Percentiles rank a stretch among this genome's conserved stretches.
phyloP scores from a whole-genome alignment of 352 stramenopile species.

The Pythium aquatile region DNA sequence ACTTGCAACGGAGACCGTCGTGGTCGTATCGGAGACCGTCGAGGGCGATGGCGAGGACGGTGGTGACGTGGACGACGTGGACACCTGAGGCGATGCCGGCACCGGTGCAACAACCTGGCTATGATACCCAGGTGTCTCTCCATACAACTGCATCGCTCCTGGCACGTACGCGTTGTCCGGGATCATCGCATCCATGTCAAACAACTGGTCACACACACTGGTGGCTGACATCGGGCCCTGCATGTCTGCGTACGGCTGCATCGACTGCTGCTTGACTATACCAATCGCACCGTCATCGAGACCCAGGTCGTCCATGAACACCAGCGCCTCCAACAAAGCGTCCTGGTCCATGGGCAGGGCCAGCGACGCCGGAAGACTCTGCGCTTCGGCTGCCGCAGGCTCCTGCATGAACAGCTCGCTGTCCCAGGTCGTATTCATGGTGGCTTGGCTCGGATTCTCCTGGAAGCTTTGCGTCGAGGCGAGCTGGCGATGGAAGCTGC shows the following conservation, averaged over 20 bases:
- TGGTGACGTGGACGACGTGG: conserved; percentile 10
- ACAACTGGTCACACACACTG: not conserved
- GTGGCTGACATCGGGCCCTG: not conserved
- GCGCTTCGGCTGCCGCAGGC: not conserved
- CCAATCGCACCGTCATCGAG: not conserved
- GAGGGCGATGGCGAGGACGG: conserved; percentile 5
- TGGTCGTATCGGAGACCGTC: conserved; percentile 5
- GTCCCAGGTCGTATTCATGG: not conserved
- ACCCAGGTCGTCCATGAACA: conserved; percentile 23
- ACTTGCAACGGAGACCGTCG: not conserved
- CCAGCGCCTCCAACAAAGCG: conserved; percentile 20
- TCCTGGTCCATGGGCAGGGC: conserved; percentile 10
- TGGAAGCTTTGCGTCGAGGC: not conserved
- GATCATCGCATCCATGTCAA: conserved; percentile 1
- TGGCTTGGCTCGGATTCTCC: not conserved
- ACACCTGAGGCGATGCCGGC: conserved; percentile 13
- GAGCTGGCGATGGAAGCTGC: not conserved
- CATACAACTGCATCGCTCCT: not conserved
- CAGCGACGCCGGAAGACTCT: not conserved
- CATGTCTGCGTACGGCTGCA: not conserved
- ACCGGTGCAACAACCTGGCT: not conserved
- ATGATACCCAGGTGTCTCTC: not conserved
- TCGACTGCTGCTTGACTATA: conserved; percentile 1
- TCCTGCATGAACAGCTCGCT: conserved; percentile 1
- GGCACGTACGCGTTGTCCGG: conserved; percentile 9